Base-by-base conservation (phyloP, 257 asterid genomes). In the Fraxinus anomala region DNA sequence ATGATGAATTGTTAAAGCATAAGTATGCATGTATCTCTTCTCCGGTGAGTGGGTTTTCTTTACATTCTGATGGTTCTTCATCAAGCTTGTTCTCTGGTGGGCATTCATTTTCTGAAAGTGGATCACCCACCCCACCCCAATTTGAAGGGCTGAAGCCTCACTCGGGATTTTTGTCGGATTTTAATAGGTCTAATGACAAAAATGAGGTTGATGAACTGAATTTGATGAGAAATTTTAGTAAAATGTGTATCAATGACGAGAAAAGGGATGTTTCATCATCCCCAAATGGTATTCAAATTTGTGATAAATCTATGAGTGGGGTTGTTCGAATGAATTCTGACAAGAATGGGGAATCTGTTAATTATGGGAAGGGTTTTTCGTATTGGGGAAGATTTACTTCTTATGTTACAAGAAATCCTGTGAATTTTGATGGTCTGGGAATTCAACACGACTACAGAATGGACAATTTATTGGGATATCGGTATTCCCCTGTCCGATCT, bases 21-120 rank as follows among this genome's bases (percentile, higher is more conserved):
- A 78, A 76, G 39, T 79, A 84, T 74, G 77, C 96, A 76, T 82
- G 85, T 77, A 82, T 83, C 6, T 79, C 89, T 66, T 88, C 97
- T 63, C 92, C 94, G 68, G 85, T 85, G 47, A 90, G 92, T 85
- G 90, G 94, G 10, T 84, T 90, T 82, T 88, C 94, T 34, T 54
- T 88, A 30, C 89, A 76, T 77, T 86, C 93, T 2, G 91, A 84
- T 76, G 89, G 91, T 66, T 87, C 97, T 68, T 93, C 97, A 4
- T 90, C 94, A 2, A 90, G 92, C 80, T 81, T 91, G 77, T 82
- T 87, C 56, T 85, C 92, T 44, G 83, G 86, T 74, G 88, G 82
- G 77, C 84, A 77, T 74, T 80, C 95, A 12, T 77, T 80, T 16
- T 85, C 89, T 47, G 90, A 88, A 26, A 81, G 80, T 79, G 90